A percentile compares a stretch with the other conserved stretches of the same genome.
These are phyloP conservation scores for Termitomyces eurrhizus DNA, from an alignment of 768 basidiomycete genomes.

Conservation along the genomic window DNA sequence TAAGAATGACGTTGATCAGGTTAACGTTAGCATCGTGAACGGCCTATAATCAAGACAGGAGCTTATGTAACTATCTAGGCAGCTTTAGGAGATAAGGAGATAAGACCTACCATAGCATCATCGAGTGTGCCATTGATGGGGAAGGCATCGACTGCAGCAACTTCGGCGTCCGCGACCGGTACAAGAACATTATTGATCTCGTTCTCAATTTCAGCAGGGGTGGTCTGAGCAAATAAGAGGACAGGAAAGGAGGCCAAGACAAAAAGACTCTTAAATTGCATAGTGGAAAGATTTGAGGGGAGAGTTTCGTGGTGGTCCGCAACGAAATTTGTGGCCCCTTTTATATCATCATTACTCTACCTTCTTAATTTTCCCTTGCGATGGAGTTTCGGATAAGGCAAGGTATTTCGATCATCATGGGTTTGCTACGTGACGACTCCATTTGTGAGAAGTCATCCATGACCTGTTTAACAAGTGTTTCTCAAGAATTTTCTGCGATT, in stretches of 20 bases:
- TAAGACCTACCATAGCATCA: constrained; percentile 23
- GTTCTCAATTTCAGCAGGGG: constrained; percentile 22
- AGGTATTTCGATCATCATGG: no score
- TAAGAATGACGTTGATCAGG: constrained; percentile 7
- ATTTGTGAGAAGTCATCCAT: no score
- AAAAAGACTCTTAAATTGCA: background rate
- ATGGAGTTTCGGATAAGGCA: background rate
- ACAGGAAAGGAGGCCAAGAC: background rate
- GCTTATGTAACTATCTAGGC: background rate
- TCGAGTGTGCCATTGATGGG: constrained; percentile 20
- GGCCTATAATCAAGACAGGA: constrained; percentile 16
- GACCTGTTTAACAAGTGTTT: no score
- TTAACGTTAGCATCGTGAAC: constrained; percentile 26
- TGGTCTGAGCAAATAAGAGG: constrained; percentile 16
- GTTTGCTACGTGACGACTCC: no score
- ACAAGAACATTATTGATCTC: constrained; percentile 26
- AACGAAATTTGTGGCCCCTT: background rate
- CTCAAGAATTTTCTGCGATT: no score
- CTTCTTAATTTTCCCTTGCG: background rate
- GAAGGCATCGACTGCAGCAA: constrained; percentile 27
- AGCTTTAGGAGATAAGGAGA: background rate
- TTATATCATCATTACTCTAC: background rate
- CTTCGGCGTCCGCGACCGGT: constrained; percentile 22
- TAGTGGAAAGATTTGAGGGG: background rate
- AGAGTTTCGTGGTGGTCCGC: background rate